Evolutionary conservation across 805 yeast genomes (phyloP), one percentile per base, ranked within the genome.

Genomic region (Myxozyma udenii): DNA sequence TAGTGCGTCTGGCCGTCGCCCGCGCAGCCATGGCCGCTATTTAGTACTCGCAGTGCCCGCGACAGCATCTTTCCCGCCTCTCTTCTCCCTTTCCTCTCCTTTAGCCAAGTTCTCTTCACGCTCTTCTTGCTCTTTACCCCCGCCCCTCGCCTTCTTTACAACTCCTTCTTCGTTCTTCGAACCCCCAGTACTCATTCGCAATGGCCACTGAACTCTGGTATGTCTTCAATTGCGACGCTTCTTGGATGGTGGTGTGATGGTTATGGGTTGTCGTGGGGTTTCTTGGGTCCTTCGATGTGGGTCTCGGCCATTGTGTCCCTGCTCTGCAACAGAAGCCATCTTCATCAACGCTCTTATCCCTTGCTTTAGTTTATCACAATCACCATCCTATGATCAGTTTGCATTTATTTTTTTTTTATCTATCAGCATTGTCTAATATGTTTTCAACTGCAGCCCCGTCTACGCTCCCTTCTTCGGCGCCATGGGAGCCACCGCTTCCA

Each of bases 401-500:
- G n/a, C n/a, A n/a, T n/a, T n/a, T 33, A 36, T 46, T 25, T 32
- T 78, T 42, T 33, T 16, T 36, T 26, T 38, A 22, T 37, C 24
- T 21, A n/a, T 16, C 24, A 16, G n/a, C n/a, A n/a, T n/a, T n/a
- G n/a, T n/a, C 45, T 55, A 46, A 43, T 53, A 38, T 25, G 49
- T 35, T 33, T 25, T 44, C 21, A 33, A 65, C 57, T 56, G 6
- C 65, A 80, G 87, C 72, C 87, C 87, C 66, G 87, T 83, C 68
- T 68, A 70, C 62, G 75, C 80, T 72, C 98, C 99, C 71, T 93
- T 93, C 80, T 93, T 93, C 74, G 99, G 99, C 68, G 91, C 97
- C 63, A 87, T 93, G 69, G 99, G 99, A 71, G 95, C 98, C 80
- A 95, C 98, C 53, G 88, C 98, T 48, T 97, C 99, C 72, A 93